Percentiles rank a stretch among this genome's conserved stretches.
Conservation (phyloP, 441 rosid genomes). For the Mallotus japonicus region DNA sequence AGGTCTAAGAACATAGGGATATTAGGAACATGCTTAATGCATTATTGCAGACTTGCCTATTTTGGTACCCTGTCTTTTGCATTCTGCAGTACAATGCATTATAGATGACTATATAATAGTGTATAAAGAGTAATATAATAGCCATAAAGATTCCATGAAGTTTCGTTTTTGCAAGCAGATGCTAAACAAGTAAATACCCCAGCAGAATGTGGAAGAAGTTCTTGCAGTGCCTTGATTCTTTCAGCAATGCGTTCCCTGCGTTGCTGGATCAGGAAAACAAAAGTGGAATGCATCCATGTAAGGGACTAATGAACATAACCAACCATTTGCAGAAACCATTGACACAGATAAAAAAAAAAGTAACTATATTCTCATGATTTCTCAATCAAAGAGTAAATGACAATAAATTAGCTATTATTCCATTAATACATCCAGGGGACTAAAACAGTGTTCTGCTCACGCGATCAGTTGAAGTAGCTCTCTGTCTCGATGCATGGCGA, state of each 20-base stretch:
- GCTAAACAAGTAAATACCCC: constrained; percentile 31
- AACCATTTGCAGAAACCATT: no score
- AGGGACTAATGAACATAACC: background rate
- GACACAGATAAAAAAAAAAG: background rate
- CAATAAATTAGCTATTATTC: constrained; percentile 6
- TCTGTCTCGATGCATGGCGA: constrained; percentile 17
- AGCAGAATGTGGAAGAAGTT: constrained; percentile 44
- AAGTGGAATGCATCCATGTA: background rate
- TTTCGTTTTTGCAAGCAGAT: background rate
- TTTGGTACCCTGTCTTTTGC: background rate
- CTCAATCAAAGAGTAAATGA: constrained; percentile 6
- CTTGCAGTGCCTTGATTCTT: constrained; percentile 40
- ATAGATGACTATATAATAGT: background rate
- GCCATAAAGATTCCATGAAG: no score
- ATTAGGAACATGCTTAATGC: background rate
- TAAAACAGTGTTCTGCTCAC: constrained; percentile 29
- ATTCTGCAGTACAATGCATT: background rate
- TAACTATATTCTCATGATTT: background rate
- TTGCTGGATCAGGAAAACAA: constrained; percentile 29
- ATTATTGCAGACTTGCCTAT: background rate
- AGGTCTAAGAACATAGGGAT: background rate
- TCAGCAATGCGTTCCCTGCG: constrained; percentile 44
- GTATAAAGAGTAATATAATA: background rate
- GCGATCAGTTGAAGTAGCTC: constrained; percentile 27
- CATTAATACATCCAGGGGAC: constrained; percentile 7